phyloP scores from a whole-genome alignment of 306 rosid species.

The Inga laurina region DNA sequence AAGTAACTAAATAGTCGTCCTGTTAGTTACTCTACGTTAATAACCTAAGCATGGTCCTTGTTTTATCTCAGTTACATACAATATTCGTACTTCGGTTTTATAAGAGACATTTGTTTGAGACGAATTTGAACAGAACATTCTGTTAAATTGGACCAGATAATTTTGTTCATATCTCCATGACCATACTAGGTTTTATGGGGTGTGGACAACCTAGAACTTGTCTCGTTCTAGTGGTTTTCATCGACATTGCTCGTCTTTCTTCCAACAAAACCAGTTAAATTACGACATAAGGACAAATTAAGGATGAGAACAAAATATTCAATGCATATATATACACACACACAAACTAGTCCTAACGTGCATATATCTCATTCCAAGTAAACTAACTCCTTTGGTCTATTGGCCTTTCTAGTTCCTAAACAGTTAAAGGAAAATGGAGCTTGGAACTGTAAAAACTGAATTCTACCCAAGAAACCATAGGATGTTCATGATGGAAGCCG shows the following conservation, averaged over 20 bases:
- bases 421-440: slow-evolving; percentile 46
- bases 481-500: slow-evolving; percentile 45
- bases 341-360: slow-evolving; percentile 2
- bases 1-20: background rate
- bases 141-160: slow-evolving; percentile 17
- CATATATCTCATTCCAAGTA: slow-evolving; percentile 23
- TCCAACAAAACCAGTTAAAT: slow-evolving; percentile 9
- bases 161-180: no score
- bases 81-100: slow-evolving; percentile 26
- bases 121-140: background rate
- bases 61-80: slow-evolving; percentile 11
- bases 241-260: slow-evolving; percentile 45
- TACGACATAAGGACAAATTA: slow-evolving; percentile 31
- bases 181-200: background rate
- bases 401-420: background rate
- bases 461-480: slow-evolving; percentile 36
- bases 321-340: background rate
- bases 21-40: background rate
- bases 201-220: slow-evolving; percentile 39
- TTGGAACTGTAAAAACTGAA: slow-evolving; percentile 46
- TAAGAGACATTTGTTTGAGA: slow-evolving; percentile 20
- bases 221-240: slow-evolving; percentile 46
- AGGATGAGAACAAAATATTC: slow-evolving; percentile 26
- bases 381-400: background rate
- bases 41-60: slow-evolving; percentile 11